Conservation (phyloP, 768 basidiomycete genomes). For the Russula emetica region DNA sequence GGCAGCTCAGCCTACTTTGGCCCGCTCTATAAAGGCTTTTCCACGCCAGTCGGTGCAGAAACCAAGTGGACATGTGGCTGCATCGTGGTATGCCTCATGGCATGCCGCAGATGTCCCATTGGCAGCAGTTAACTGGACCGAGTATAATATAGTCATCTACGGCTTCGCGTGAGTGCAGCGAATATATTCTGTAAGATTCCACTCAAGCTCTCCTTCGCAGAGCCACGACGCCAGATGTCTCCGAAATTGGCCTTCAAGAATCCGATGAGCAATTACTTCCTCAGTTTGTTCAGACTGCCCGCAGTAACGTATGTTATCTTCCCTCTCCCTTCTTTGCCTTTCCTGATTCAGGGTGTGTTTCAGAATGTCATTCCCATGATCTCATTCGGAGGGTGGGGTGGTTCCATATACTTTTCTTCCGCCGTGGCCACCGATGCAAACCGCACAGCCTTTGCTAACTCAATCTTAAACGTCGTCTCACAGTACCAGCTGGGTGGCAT, state of each 20-base stretch:
- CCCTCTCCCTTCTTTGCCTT: neutral
- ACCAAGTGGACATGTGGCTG: slow-evolving; percentile 34
- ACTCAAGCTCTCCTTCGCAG: slow-evolving; percentile 4
- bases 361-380: slow-evolving; percentile 23
- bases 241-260: slow-evolving; percentile 29
- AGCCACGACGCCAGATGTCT: slow-evolving; percentile 24
- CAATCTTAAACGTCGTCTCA: neutral
- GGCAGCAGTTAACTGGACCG: slow-evolving; percentile 47
- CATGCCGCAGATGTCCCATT: slow-evolving; percentile 41
- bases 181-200: neutral
- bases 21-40: no score
- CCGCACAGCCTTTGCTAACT: slow-evolving; percentile 18
- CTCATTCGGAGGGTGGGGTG: slow-evolving; percentile 24
- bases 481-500: slow-evolving; percentile 22
- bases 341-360: neutral
- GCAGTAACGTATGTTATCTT: slow-evolving; percentile 21
- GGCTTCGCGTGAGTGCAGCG: slow-evolving; percentile 53
- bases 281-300: slow-evolving; percentile 29
- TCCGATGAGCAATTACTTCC: slow-evolving; percentile 31
- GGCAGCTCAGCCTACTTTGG: neutral
- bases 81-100: slow-evolving; percentile 59
- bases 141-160: slow-evolving; percentile 54
- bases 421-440: slow-evolving; percentile 17
- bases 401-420: slow-evolving; percentile 21
- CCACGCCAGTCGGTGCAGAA: neutral